Base-by-base conservation (phyloP, 2,329 filamentous ascomycete species). In the Hypocrella siamensis region DNA sequence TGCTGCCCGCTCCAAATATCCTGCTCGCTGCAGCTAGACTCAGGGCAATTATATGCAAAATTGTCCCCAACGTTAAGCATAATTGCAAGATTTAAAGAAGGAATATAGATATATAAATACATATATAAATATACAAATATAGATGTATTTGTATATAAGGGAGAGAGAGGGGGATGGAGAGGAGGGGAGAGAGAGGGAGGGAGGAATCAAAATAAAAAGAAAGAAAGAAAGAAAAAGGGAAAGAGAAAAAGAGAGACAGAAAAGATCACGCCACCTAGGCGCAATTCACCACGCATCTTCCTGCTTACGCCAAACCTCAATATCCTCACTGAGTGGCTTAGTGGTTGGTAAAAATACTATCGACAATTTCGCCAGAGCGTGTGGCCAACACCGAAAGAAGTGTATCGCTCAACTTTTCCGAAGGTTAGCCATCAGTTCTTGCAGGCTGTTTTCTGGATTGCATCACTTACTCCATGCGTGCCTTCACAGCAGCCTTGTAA, bases 401-500 rank as follows among this genome's bases (percentile, higher is more conserved):
- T 29, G 78, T 83, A 53, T 92, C 81, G 50, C 81, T 84, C 56
- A 92, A 57, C 73, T 80, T 45, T 35, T 31, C 31, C 14, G 35
- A 30, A 12, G 24, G 5, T 31, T 35, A 41, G 46, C 37, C 50
- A 46, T 31, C 14, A 12, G 36, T 16, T 26, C 12, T 29, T 33
- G 22, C 38, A 33, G 26, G 29, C 7, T 25, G 14, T n/a, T 32
- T 22, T n/a, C 28, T 24, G 6, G 15, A 19, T 21, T 31, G 14
- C 17, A 16, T 4, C 17, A 75, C 79, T 74, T 69, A 88, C 79
- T 37, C 88, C 88, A 54, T 96, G 88, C 21, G 85, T 93, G 38
- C 67, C 74, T 61, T 96, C 86, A 51, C 85, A 92, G 60, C 86
- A 94, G 19, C 88, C 88, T 53, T 96, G 90, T 44, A 96, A 63